A percentile compares a stretch with the other conserved stretches of the same genome.
Conservation (phyloP, 306 rosid species). For the Leucaena leucocephala region DNA sequence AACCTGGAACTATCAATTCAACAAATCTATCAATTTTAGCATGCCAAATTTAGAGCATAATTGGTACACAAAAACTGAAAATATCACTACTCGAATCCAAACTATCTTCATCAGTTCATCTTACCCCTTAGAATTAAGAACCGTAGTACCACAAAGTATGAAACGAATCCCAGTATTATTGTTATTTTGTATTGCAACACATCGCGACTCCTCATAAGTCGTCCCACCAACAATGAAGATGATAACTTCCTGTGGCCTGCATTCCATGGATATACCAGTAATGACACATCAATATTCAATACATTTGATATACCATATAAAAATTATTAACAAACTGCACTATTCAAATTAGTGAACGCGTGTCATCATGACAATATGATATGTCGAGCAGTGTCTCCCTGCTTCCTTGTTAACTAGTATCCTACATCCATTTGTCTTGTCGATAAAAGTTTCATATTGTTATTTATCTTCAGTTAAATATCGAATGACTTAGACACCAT, state of each 20-base stretch:
- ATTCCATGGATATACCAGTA: conserved; percentile 37
- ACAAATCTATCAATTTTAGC: conserved; percentile 7
- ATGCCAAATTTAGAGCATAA: conserved; percentile 23
- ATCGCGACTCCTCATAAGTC: conserved; percentile 89
- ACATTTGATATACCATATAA: background rate
- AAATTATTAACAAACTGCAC: background rate
- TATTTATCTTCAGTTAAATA: conserved; percentile 12
- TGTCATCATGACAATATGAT: too few relatives aligned
- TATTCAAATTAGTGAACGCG: too few relatives aligned
- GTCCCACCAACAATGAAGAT: conserved; percentile 96
- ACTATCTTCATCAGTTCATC: conserved; percentile 27
- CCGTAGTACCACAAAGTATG: conserved; percentile 84
- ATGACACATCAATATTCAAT: conserved; percentile 31
- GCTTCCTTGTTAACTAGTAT: background rate
- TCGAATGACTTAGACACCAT: conserved; percentile 11
- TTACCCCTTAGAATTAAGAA: conserved; percentile 92
- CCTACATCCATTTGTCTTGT: conserved; percentile 21
- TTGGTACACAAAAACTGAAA: conserved; percentile 14
- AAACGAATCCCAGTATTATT: conserved; percentile 80
- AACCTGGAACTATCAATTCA: conserved; percentile 15
- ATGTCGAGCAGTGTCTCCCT: background rate
- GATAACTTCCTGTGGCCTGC: conserved; percentile 92
- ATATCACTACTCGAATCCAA: conserved; percentile 27
- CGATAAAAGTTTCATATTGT: background rate
- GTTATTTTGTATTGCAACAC: conserved; percentile 82